Evolutionary conservation across 129 eudicot species (phyloP).

Genomic region (Deinandra increscens): DNA sequence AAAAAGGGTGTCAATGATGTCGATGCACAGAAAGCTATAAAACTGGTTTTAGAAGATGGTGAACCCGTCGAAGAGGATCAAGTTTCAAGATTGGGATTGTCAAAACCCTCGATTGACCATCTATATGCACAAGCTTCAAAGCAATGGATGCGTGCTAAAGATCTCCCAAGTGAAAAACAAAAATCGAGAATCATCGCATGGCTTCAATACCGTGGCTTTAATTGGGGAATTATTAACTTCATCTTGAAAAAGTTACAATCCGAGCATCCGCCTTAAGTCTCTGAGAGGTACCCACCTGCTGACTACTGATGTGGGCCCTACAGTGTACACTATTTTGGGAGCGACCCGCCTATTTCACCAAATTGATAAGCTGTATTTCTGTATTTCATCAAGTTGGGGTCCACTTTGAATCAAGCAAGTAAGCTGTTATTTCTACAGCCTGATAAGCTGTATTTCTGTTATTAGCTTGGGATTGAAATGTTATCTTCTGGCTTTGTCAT

Average conservation of each 20-base stretch:
- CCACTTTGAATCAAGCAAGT: conserved; percentile 85
- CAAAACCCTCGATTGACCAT: conserved; percentile 68
- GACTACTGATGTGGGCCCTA: conserved; percentile 8
- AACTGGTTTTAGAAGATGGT: conserved; percentile 64
- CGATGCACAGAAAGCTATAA: conserved; percentile 77
- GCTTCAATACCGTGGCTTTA: conserved; percentile 93
- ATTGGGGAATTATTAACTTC: conserved; percentile 53
- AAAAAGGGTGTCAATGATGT: conserved; percentile 62
- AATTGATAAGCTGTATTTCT: not conserved
- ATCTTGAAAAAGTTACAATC: conserved; percentile 72
- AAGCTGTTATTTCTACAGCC: conserved; percentile 26
- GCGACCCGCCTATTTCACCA: not conserved
- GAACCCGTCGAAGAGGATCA: conserved; percentile 44
- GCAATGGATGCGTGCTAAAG: conserved; percentile 63
- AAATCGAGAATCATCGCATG: conserved; percentile 70
- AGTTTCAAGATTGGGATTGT: conserved; percentile 46
- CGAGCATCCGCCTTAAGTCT: conserved; percentile 37
- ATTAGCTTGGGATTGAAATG: conserved; percentile 19
- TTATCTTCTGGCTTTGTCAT: not conserved
- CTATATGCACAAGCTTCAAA: conserved; percentile 71
- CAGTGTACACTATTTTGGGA: conserved; percentile 13
- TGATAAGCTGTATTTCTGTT: conserved; percentile 23
- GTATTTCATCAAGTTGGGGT: conserved; percentile 93
- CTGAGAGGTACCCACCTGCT: conserved; percentile 1
- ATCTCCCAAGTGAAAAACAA: conserved; percentile 52